These are phyloP conservation scores for Colletotrichum sansevieriae DNA, from an alignment of 2,329 filamentous ascomycete species.

Conservation along the genomic window DNA sequence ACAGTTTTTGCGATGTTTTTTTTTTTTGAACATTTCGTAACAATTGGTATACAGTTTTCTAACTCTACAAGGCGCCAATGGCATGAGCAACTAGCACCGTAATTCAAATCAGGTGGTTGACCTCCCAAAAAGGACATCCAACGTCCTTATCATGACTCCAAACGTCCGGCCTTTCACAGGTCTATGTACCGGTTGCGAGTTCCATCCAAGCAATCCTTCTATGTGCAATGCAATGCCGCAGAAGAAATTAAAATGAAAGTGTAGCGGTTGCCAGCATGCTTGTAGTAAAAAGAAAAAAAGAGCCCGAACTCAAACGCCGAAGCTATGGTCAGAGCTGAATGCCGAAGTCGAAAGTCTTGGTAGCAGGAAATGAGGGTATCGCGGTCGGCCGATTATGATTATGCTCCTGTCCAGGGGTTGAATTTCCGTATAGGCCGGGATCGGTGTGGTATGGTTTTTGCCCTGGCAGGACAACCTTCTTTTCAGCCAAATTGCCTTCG, in stretches of 20 bases:
- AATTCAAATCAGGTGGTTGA: constrained; percentile 28
- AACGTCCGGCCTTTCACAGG: constrained; percentile 35
- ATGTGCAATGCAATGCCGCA: constrained; percentile 39
- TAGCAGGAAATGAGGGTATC: constrained; percentile 32
- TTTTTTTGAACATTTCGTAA: constrained; percentile 19
- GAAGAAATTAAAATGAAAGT: constrained; percentile 15
- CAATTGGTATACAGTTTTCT: constrained; percentile 32
- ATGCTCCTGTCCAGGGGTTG: constrained; percentile 35
- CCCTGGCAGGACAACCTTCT: constrained; percentile 14
- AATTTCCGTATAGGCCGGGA: constrained; percentile 8
- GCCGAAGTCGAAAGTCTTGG: constrained; percentile 24
- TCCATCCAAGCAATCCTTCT: constrained; percentile 36
- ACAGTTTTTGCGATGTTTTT: not conserved
- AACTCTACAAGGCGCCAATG: constrained; percentile 26
- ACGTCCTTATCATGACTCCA: constrained; percentile 40
- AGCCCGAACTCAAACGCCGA: constrained; percentile 32
- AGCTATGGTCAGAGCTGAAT: constrained; percentile 31
- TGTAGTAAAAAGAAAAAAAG: constrained; percentile 3
- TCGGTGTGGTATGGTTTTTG: not conserved
- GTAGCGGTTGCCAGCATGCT: constrained; percentile 38
- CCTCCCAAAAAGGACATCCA: constrained; percentile 39
- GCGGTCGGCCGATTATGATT: constrained; percentile 39
- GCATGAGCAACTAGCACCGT: constrained; percentile 17
- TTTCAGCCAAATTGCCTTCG: constrained; percentile 25
- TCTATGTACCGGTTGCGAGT: constrained; percentile 39